Evolutionary conservation across 2,329 filamentous ascomycete genomes (phyloP), one percentile per base, ranked within the genome.

Genomic region (Colletotrichum camelliae): DNA sequence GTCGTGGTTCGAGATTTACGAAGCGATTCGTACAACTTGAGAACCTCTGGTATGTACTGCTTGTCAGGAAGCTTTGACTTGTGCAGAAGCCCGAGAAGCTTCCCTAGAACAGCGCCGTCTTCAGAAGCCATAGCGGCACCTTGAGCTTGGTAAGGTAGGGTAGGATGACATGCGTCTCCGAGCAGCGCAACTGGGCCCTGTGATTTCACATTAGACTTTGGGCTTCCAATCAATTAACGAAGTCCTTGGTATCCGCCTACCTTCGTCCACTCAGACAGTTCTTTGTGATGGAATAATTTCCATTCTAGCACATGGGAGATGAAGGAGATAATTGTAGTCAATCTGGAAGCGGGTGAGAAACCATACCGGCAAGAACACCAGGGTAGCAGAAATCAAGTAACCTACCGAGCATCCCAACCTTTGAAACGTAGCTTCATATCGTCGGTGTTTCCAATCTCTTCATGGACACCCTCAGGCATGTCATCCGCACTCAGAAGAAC

Each of bases 21-120:
- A 39, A 66, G 21, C 12, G 39, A 31, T 24, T 66, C 62, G 13
- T 66, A 66, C 21, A 48, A 24, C 18, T 48, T 18, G 16, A 66
- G 35, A 31, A 66, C 13, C 15, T 66, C 62, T 15, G 35, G 27
- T 21, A 33, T 13, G 18, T 24, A 33, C 16, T 33, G 27, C 10
- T 4, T n/a, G 16, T 35, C 18, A 15, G 29, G 27, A 12, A 13
- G 58, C 33, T 66, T 66, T 16, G 31, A 43, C 18, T 52, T 39
- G 33, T 31, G 39, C 18, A 43, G 33, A 35, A 66, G 62, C 12
- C 61, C 61, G 37, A 48, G 91, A 27, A 81, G 77, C 1, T 72
- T 74, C 18, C 77, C 78, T 12, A 81, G 66, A 5, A 79, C 48
- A 24, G 78, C 74, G 4, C 74, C 79, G 37, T 81, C 79, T 48